Base-by-base conservation (phyloP, 306 rosid genomes). In the Quercus bicolor region DNA sequence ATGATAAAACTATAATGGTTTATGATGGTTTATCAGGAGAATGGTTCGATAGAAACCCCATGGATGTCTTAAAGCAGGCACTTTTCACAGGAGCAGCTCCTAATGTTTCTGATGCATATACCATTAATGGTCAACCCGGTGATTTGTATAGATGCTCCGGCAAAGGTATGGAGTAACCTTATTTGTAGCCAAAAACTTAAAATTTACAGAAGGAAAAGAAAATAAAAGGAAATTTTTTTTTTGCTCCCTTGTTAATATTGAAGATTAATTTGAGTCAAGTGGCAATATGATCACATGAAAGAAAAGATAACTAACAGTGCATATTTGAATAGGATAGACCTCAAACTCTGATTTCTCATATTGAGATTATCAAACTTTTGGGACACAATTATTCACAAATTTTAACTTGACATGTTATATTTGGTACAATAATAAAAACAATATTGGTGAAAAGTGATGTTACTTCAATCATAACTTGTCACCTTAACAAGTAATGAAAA, bases 51-150 rank as follows among this genome's bases (percentile, higher is more conserved):
- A 85, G 96, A 81, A 84, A 92, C 74, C 98, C 98, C 31, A 77
- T 86, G 78, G 76, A 70, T 84, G 84, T 95, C 79, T 68, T 88
- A 48, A 88, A 84, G 78, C 94, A 77, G 23, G 75, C 97, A 75
- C 86, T 73, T 14, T 87, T 92, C 79, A 92, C 96, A 6, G 98
- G 98, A 85, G 98, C 85, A n/a, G 65, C 92, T 61, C 97, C 98
- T 10, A 90, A 90, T 74, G 83, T 75, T 21, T 95, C 98, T 51
- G 84, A 87, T 79, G 96, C 98, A 33, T 95, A 72, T 76, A 95
- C 98, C 75, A 85, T 95, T 0, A 95, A 95, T 53, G 97, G 94
- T 73, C 96, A 92, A 81, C 98, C 98, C 1, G 98, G 98, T 56
- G 98, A 95, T 82, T 87, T 92, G 56, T 92, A 91, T 55, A 54